These are phyloP conservation scores for Corymbia citriodora DNA, from an alignment of 441 rosid genomes.

Conservation along the genomic window DNA sequence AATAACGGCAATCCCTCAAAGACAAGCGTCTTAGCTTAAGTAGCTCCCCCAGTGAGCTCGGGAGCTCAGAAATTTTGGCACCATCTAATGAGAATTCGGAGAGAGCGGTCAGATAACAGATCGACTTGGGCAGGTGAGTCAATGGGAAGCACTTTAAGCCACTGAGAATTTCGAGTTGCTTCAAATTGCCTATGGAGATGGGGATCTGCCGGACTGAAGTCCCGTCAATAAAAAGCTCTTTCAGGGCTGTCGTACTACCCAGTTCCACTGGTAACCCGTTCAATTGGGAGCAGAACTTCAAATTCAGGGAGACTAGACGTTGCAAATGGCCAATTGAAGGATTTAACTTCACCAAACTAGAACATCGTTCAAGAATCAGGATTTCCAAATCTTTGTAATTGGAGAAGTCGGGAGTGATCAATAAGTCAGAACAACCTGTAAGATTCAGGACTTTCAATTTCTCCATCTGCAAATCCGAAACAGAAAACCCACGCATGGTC, in stretches of 20 bases:
- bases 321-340: too few relatives aligned
- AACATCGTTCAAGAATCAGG: not conserved
- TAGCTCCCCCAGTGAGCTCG: not conserved
- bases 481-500: not conserved
- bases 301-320: too few relatives aligned
- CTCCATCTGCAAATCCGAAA: not conserved
- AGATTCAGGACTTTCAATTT: not conserved
- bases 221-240: not conserved
- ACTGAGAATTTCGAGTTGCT: not conserved
- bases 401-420: not conserved
- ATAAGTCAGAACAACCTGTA: fast-evolving
- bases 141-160: not conserved
- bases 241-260: fast-evolving
- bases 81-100: not conserved
- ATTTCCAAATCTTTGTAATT: not conserved
- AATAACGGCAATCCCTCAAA: not conserved
- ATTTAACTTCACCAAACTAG: too few relatives aligned
- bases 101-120: not conserved
- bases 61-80: not conserved
- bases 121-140: not conserved
- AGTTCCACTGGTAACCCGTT: not conserved
- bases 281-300: not conserved
- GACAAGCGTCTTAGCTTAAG: not conserved
- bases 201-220: not conserved
- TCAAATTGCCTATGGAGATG: not conserved